Conservation (phyloP, 2,329 filamentous ascomycete genomes). For the Phoma sp. region DNA sequence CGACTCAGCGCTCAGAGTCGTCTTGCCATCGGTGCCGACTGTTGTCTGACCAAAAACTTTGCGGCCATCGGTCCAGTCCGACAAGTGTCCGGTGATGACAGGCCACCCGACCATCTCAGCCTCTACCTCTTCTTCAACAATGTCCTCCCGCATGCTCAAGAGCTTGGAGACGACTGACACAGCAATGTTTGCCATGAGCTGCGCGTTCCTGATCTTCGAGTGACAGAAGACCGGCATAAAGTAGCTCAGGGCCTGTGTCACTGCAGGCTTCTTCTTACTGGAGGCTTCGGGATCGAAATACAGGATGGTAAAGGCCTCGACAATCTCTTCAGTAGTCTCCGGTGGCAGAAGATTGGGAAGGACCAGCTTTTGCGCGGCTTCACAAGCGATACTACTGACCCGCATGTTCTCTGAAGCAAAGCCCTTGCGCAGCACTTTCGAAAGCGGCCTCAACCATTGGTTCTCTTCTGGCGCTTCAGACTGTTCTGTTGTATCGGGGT, state of each 20-base stretch:
- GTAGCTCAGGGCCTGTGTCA: constrained; percentile 87
- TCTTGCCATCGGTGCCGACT: constrained; percentile 54
- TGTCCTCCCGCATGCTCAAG: constrained; percentile 61
- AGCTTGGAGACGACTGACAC: constrained; percentile 77
- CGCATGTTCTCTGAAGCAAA: constrained; percentile 70
- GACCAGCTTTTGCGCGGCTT: constrained; percentile 84
- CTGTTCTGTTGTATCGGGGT: constrained; percentile 49
- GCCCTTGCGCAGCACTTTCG: constrained; percentile 85
- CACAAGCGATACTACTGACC: constrained; percentile 81
- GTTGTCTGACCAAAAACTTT: constrained; percentile 69
- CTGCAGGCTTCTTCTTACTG: constrained; percentile 69
- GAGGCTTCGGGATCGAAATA: constrained; percentile 89
- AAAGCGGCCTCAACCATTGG: constrained; percentile 64
- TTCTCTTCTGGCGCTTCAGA: constrained; percentile 42
- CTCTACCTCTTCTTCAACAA: constrained; percentile 78
- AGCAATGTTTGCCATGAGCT: constrained; percentile 76
- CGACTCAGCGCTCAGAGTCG: constrained; percentile 64
- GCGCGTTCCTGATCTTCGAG: constrained; percentile 79
- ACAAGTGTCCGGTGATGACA: constrained; percentile 79
- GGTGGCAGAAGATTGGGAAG: constrained; percentile 72
- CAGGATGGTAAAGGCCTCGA: constrained; percentile 80
- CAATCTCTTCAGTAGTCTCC: constrained; percentile 65
- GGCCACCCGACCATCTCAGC: constrained; percentile 74
- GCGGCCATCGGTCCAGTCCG: constrained; percentile 94
- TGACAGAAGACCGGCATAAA: constrained; percentile 96